Evolutionary conservation across 306 rosid species (phyloP).

Genomic region (Pterocarpus macrocarpus): DNA sequence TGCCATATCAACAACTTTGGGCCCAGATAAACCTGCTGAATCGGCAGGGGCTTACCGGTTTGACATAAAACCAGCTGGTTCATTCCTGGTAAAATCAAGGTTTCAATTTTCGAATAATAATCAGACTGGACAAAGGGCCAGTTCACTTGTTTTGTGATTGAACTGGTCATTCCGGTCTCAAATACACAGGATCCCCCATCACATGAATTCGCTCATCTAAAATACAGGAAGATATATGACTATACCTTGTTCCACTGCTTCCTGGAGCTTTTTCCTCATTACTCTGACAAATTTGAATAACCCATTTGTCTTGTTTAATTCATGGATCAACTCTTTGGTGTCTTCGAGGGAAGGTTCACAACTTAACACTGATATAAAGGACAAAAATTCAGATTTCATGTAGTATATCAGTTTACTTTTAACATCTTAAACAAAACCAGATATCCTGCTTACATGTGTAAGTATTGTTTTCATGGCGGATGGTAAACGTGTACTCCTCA

Average conservation of each 20-base stretch:
- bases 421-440: conserved; percentile 39
- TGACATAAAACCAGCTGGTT: conserved; percentile 17
- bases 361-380: conserved; percentile 66
- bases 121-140: conserved; percentile 15
- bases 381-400: background rate
- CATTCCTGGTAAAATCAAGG: background rate
- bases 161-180: conserved; percentile 1
- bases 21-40: conserved; percentile 12
- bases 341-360: conserved; percentile 73
- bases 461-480: conserved; percentile 69
- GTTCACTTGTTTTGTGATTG: conserved; percentile 1
- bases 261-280: conserved; percentile 85
- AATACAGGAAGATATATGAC: conserved; percentile 33
- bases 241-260: conserved; percentile 69
- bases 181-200: background rate
- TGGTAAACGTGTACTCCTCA: conserved; percentile 72
- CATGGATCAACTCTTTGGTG: conserved; percentile 66
- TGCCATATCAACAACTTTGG: conserved; percentile 5
- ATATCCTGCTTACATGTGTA: conserved; percentile 71
- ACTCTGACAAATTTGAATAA: conserved; percentile 82
- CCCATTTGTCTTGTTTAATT: conserved; percentile 84
- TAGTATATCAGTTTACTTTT: conserved; percentile 1
- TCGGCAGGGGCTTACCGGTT: conserved; percentile 8
- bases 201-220: conserved; percentile 30
- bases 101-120: conserved; percentile 35